Conservation (phyloP, 805 yeast genomes). For the Saccharomyces kudriavzevii region DNA sequence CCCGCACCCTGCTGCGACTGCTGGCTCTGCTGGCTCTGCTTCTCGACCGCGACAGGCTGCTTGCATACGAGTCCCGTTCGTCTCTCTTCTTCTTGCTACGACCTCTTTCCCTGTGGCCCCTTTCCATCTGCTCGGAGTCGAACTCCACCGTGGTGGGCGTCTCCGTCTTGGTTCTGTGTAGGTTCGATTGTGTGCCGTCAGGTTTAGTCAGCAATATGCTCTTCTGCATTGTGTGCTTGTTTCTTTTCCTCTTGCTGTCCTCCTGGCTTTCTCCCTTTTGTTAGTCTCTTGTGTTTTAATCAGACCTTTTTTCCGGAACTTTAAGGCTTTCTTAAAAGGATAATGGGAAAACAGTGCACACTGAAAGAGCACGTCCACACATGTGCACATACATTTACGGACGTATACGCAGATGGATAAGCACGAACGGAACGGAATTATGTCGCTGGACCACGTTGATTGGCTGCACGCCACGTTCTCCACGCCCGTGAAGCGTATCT, state of each 20-base stretch:
- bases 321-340: neutral
- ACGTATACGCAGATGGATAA: no score
- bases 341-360: neutral
- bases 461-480: constrained; percentile 14
- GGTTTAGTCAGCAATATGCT: constrained; percentile 20
- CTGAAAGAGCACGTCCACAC: neutral
- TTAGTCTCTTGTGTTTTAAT: neutral
- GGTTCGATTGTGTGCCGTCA: constrained; percentile 12
- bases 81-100: constrained; percentile 17
- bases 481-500: constrained; percentile 39
- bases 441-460: neutral
- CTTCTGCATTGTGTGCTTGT: constrained; percentile 7
- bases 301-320: neutral
- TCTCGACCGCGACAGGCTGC: constrained; percentile 20
- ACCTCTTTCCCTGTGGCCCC: constrained; percentile 17
- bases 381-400: no score
- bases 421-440: neutral
- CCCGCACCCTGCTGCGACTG: constrained; percentile 20
- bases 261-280: neutral
- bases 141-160: constrained; percentile 17
- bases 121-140: constrained; percentile 24
- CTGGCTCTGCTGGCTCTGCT: constrained; percentile 30
- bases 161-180: constrained; percentile 1
- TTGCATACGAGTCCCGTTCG: constrained; percentile 3
- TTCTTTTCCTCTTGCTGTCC: constrained; percentile 3